Conservation (phyloP, 2,329 filamentous ascomycete species). For the Alternaria consortialis region DNA sequence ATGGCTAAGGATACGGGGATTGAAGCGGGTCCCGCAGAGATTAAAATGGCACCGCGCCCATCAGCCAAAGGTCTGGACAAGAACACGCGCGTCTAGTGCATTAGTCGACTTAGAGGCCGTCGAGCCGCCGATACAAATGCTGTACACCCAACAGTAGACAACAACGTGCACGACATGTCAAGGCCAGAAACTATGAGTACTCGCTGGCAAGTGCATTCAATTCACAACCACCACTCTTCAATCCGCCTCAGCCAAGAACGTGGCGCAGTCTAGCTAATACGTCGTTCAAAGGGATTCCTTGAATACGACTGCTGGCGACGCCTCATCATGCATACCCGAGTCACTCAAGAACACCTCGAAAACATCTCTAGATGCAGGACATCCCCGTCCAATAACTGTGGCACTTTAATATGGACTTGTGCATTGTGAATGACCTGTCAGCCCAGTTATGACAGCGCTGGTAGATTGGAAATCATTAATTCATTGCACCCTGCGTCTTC, state of each 20-base stretch:
- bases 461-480: background rate
- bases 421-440: no score
- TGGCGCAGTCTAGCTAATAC: background rate
- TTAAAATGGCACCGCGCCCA: constrained; percentile 33
- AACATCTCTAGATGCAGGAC: background rate
- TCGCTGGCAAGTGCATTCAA: no score
- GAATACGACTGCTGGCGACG: background rate
- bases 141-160: background rate
- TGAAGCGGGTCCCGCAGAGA: constrained; percentile 26
- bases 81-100: constrained; percentile 27
- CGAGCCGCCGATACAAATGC: background rate
- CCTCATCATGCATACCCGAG: constrained; percentile 2
- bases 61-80: constrained; percentile 33
- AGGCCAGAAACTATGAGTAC: no score
- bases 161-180: no score
- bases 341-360: background rate
- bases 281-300: constrained; percentile 1
- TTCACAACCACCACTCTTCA: background rate
- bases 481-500: background rate
- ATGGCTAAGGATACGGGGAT: constrained; percentile 17
- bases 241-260: background rate
- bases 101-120: background rate
- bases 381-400: background rate
- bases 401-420: background rate
- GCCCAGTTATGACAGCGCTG: no score